A percentile compares a stretch with the other conserved stretches of the same genome.
Conservation (phyloP, 441 rosid species). For the Rhodomyrtus psidioides region DNA sequence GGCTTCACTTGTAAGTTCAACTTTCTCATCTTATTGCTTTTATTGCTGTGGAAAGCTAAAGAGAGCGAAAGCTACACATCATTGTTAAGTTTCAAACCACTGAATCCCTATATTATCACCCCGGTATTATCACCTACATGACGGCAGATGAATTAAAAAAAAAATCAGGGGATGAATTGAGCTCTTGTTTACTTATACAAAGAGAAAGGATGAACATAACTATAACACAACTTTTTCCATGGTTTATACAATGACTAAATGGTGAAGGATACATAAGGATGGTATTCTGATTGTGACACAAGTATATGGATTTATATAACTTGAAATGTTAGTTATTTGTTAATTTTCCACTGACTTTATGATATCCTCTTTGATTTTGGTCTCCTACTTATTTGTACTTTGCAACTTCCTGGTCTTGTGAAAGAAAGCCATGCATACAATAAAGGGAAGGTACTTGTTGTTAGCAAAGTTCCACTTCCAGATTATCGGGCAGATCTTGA, state of each 20-base stretch:
- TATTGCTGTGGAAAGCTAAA: background rate
- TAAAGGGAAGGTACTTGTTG: conserved; percentile 79
- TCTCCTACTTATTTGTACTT: background rate
- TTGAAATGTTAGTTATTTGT: background rate
- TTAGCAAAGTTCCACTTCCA: conserved; percentile 94
- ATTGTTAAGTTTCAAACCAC: background rate
- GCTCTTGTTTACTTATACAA: background rate
- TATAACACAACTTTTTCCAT: background rate
- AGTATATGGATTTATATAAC: background rate
- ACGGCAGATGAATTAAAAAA: background rate
- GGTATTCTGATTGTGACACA: background rate
- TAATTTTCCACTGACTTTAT: background rate
- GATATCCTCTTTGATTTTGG: background rate
- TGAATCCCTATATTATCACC: background rate
- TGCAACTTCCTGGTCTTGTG: conserved; percentile 27
- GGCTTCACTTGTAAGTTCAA: conserved; percentile 76
- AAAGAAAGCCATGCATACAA: conserved; percentile 85
- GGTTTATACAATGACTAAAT: background rate
- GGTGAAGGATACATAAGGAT: background rate
- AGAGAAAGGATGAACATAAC: background rate
- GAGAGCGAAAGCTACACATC: background rate
- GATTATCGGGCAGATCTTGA: conserved; percentile 90
- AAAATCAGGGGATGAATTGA: background rate
- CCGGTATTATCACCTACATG: background rate
- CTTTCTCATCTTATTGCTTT: background rate